phyloP scores from a whole-genome alignment of 441 rosid genomes.

The Jatropha multifida region DNA sequence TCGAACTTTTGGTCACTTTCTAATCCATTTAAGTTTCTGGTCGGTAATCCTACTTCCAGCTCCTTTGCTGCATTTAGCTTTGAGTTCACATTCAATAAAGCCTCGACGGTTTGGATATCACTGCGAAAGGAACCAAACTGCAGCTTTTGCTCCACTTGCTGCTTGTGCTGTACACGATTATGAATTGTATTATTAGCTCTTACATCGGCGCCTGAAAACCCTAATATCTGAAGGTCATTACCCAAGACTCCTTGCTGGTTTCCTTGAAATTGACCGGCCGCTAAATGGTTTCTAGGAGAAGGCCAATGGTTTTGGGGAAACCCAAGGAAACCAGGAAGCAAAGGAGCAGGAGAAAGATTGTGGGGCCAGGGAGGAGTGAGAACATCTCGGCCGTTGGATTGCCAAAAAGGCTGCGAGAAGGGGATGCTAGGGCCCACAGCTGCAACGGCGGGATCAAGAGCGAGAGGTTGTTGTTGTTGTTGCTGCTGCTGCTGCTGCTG shows the following conservation, averaged over 20 bases:
- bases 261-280: conserved; percentile 34
- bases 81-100: conserved; percentile 36
- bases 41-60: conserved; percentile 25
- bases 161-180: conserved; percentile 41
- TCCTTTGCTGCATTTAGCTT: conserved; percentile 30
- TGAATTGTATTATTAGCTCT: conserved; percentile 36
- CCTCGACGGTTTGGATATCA: conserved; percentile 38
- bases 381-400: conserved; percentile 46
- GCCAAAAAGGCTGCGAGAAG: conserved; percentile 36
- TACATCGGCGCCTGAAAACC: conserved; percentile 34
- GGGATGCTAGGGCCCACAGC: conserved; percentile 63
- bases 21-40: conserved; percentile 27
- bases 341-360: conserved; percentile 42
- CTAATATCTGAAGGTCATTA: conserved; percentile 53
- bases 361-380: conserved; percentile 46
- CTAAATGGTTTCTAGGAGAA: conserved; percentile 32
- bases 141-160: conserved; percentile 43
- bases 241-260: conserved; percentile 28
- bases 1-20: conserved; percentile 40
- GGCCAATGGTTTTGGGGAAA: conserved; percentile 41
- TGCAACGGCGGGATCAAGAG: conserved; percentile 83
- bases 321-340: conserved; percentile 48
- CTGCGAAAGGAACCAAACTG: conserved; percentile 59
- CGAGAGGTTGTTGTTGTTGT: conserved; percentile 28
- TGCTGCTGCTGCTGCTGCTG: conserved; percentile 14